Base-by-base conservation (phyloP, 495 filamentous ascomycete genomes). In the Penicillium cataractarum region DNA sequence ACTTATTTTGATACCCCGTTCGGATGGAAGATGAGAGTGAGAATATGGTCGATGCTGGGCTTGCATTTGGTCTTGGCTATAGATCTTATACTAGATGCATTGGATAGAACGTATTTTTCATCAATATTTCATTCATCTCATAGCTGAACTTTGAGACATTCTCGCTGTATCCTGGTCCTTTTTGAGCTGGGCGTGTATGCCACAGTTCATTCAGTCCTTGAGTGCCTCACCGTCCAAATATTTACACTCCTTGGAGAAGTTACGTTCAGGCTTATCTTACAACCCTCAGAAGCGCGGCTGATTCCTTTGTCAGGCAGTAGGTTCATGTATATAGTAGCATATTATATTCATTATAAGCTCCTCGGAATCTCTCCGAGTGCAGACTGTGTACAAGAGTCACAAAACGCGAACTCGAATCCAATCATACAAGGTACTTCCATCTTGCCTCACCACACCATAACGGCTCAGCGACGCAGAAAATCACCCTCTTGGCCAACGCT, bases 381-480 rank as follows among this genome's bases (percentile, higher is more conserved):
- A 29, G 46, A 29, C 13, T 50, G 46, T 50, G 46, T 50, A 50
- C 46, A 50, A 50, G 46, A 50, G 46, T 29, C 46, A 12, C 26
- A 17, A 27, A 26, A 29, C 46, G 27, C 46, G 22, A 21, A 46
- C 15, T 24, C 15, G n/a, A n/a, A n/a, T 29, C 22, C 12, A 49
- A 50, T 50, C 26, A 27, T 50, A 27, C 26, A 50, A 49, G 29
- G 10, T 29, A 27, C 22, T 27, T 0, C 10, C 22, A 29, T 9
- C 10, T 27, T 4, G 15, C 24, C 24, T 26, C 24, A 27, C 22
- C 24, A 49, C 22, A 2, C 0, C 7, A 29, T n/a, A n/a, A n/a
- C n/a, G n/a, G 13, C 46, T 22, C 24, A 29, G 46, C 13, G 5
- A 50, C n/a, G 13, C 27, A 50, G 24, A 59, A n/a, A 13, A 24